Conservation (phyloP, 768 basidiomycete genomes). For the Lactifluus pinguis region DNA sequence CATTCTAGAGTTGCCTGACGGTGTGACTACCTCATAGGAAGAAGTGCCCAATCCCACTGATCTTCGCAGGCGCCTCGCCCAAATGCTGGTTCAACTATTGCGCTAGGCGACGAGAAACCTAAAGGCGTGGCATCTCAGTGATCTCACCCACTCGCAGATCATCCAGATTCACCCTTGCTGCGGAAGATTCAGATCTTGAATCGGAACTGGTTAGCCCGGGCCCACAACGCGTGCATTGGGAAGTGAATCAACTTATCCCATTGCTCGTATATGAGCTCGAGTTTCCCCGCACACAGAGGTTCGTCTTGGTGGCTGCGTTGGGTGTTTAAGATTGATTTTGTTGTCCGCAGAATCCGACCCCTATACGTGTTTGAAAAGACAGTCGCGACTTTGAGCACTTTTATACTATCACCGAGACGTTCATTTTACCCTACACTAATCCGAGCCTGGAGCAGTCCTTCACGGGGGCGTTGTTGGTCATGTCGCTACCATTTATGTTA, state of each 20-base stretch:
- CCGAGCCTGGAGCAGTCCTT: conserved; percentile 66
- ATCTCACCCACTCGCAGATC: conserved; percentile 52
- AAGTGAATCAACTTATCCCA: conserved; percentile 79
- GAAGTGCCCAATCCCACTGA: conserved; percentile 42
- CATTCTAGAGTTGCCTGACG: conserved; percentile 39
- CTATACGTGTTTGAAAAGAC: conserved; percentile 63
- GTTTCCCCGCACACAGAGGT: conserved; percentile 86
- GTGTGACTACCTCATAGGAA: conserved; percentile 33
- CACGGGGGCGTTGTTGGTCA: conserved; percentile 66
- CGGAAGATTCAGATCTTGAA: conserved; percentile 66
- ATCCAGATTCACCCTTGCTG: conserved; percentile 62
- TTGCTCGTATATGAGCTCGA: conserved; percentile 95
- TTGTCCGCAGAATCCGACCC: conserved; percentile 47
- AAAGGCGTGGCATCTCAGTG: conserved; percentile 23
- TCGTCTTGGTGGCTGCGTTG: conserved; percentile 20
- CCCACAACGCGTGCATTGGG: conserved; percentile 58
- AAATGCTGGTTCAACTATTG: background rate
- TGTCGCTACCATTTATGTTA: conserved; percentile 90
- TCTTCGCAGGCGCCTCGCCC: conserved; percentile 50
- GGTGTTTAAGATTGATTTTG: background rate
- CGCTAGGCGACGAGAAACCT: conserved; percentile 12
- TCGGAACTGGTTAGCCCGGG: conserved; percentile 70
- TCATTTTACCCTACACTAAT: conserved; percentile 75
- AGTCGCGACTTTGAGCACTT: conserved; percentile 89
- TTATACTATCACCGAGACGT: conserved; percentile 90